Base-by-base conservation (phyloP, 164 flowering plant genomes). In the Liriodendron chinense region DNA sequence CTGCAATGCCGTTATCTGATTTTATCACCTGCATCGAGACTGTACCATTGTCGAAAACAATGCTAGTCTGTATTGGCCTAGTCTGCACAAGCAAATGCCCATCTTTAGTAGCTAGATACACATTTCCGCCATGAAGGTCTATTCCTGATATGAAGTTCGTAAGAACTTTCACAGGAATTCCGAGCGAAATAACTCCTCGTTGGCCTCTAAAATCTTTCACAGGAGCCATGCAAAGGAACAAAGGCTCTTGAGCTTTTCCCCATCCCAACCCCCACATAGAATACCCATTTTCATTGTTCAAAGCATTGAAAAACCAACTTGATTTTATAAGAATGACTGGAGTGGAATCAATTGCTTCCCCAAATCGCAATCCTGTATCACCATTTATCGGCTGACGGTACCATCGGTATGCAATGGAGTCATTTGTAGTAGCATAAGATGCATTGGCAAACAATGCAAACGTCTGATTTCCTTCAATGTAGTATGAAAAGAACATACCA, bases 401-500 rank as follows among this genome's bases (percentile, higher is more conserved):
- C 86, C 89, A 89, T 20, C 14, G 71, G 26, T 75, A 48, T 8
- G 14, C 12, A 2, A 34, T 49, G 4, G 65, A 22, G 14, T 48
- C n/a, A 70, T 47, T 74, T 28, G 20, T 7, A 47, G 22, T 48
- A 34, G 65, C 1, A 22, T 25, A 69, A 7, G 25, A 70, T 14
- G 77, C 10, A 53, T 53, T 53, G 18, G 87, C 75, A 68, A 85
- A 90, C 13, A 84, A 21, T 0, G 85, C 82, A 62, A 77, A 9
- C 34, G 73, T 84, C 71, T 80, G 78, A 59, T 86, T 76, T 1
- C 69, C 79, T 2, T 85, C 73, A 0, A 2, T 74, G 73, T 80
- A 83, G 73, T 87, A 90, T 0, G 91, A 82, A 71, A 88, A 86
- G 63, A 86, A 75, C 1, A 85, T 72, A 21, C 94, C 91, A 64